phyloP scores from a whole-genome alignment of 805 yeast species.

The Jamesozyma rosinii region DNA sequence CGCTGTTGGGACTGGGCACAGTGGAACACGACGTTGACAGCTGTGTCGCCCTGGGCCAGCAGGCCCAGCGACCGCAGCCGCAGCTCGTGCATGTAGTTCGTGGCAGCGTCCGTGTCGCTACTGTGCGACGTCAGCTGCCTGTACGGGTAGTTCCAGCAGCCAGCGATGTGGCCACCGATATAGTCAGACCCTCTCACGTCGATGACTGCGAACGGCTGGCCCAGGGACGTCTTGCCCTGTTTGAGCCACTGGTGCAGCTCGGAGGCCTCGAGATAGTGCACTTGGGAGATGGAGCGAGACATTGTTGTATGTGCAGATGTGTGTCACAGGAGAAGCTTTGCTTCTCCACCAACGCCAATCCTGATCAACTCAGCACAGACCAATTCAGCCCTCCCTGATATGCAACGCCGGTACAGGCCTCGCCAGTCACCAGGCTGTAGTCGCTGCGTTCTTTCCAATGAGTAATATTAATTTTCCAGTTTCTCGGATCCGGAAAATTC shows the following conservation, averaged over 20 bases:
- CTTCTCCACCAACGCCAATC: no score
- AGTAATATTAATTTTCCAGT: no score
- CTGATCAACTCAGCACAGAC: no score
- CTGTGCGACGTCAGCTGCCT: conserved; percentile 34
- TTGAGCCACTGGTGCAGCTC: conserved; percentile 22
- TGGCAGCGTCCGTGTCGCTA: no score
- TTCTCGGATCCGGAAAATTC: no score
- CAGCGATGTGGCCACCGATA: conserved; percentile 46
- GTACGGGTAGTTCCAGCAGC: conserved; percentile 24
- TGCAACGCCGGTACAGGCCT: no score
- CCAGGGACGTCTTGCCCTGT: conserved; percentile 14
- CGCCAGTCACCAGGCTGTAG: no score
- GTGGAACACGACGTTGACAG: conserved; percentile 56
- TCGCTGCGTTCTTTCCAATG: no score
- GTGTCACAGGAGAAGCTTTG: no score
- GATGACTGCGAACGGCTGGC: conserved; percentile 37
- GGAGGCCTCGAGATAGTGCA: conserved; percentile 17
- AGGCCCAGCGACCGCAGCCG: not conserved
- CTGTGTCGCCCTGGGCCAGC: conserved; percentile 40
- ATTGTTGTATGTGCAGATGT: no score
- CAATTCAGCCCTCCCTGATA: no score
- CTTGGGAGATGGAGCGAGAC: conserved; percentile 15
- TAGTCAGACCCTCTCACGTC: conserved; percentile 84
- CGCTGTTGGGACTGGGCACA: conserved; percentile 87
- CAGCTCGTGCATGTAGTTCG: not conserved